Evolutionary conservation across 306 rosid species (phyloP), one percentile per base, ranked within the genome.

Genomic region (Lathyrus sativus): DNA sequence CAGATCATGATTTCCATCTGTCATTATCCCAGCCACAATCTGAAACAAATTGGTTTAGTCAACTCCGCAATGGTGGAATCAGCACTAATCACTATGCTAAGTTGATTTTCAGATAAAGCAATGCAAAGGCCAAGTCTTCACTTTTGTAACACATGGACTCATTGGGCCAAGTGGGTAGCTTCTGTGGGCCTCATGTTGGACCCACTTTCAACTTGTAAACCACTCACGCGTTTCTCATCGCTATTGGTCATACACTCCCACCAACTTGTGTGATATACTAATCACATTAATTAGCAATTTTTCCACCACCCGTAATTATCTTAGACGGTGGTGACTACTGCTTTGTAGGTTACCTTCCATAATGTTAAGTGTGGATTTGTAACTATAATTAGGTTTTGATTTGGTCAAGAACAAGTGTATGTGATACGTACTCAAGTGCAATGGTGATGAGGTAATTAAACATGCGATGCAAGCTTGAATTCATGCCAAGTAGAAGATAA

Each of bases 271-370:
- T 67, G 15, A 70, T 28, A 76, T 17, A 15, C 37, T 48, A 22
- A 50, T 42, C 55, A 53, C 50, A 19, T 60, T 51, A 18, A 29
- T 68, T 35, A 35, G 8, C 6, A 7, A 7, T 35, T 35, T 35
- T 38, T 14, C n/a, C 58, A 0, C 22, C 33, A 26, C 0, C 8
- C n/a, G 46, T 59, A 42, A 9, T 18, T 5, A 9, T 51, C 13
- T 31, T 35, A 1, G 39, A 35, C 39, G 46, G 46, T 42, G 14
- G 11, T 42, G n/a, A 42, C 11, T 12, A 11, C 12, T 4, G 1
- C 13, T 71, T 65, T 49, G 77, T 68, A 53, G 82, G 75, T 38
- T 53, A 62, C 26, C 51, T 68, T 63, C 76, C 76, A 79, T 68
- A 19, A 19, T 51, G 41, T 49, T 49, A 0, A 3, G 35, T 35